Evolutionary conservation across 2,329 filamentous ascomycete genomes (phyloP).

Genomic region (Pseudogymnoascus sp.): DNA sequence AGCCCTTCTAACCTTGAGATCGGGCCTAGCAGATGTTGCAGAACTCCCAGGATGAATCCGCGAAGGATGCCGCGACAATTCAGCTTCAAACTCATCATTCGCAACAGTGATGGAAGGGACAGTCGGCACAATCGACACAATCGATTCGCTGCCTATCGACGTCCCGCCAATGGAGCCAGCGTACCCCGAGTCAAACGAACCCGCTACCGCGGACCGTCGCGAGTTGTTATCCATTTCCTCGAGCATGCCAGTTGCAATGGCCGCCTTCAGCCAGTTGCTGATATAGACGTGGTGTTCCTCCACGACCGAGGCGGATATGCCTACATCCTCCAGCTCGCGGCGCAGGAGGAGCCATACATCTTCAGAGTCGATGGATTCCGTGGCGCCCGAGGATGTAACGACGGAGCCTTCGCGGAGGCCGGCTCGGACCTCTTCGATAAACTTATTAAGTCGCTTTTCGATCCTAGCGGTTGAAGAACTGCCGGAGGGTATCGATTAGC

Average conservation of each 20-base stretch:
- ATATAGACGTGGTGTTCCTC: conserved; percentile 23
- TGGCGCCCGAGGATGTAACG: conserved; percentile 17
- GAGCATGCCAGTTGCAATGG: conserved; percentile 21
- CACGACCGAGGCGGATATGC: conserved; percentile 18
- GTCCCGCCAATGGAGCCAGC: neutral
- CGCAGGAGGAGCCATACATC: conserved; percentile 22
- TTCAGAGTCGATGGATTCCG: conserved; percentile 20
- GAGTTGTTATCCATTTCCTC: conserved; percentile 17
- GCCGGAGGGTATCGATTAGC: conserved; percentile 5
- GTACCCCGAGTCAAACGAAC: conserved; percentile 20
- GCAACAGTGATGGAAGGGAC: conserved; percentile 16
- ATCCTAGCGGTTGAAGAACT: conserved; percentile 23
- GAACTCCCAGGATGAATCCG: conserved; percentile 11
- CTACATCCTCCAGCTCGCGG: conserved; percentile 23
- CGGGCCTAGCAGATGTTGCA: conserved; percentile 11
- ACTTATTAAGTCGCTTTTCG: conserved; percentile 21
- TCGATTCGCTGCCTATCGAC: conserved; percentile 8
- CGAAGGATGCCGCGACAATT: conserved; percentile 17
- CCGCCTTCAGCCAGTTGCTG: conserved; percentile 20
- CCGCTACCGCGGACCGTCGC: neutral
- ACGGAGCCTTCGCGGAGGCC: conserved; percentile 22
- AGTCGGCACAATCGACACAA: conserved; percentile 14
- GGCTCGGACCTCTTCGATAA: conserved; percentile 22
- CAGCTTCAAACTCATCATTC: conserved; percentile 23
- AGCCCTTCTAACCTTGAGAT: conserved; percentile 13